Evolutionary conservation across 768 basidiomycete genomes (phyloP).

Genomic region (Floccularia luteovirens): DNA sequence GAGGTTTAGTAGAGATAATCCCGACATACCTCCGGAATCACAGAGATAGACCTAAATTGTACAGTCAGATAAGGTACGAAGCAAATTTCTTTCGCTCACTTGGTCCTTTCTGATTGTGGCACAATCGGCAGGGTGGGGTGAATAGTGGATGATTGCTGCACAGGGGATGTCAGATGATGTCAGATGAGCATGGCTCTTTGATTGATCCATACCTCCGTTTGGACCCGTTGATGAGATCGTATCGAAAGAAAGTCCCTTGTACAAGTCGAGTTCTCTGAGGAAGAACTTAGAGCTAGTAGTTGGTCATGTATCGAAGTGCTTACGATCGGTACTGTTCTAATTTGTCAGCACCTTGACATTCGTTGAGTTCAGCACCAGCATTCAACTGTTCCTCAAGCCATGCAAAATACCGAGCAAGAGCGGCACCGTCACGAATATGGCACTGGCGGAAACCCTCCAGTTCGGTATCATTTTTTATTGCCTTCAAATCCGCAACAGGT

Average conservation of each 20-base stretch:
- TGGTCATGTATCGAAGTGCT: constrained; percentile 15
- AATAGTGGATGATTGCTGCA: constrained; percentile 89
- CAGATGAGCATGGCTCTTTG: too few species aligned
- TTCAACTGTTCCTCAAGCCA: constrained; percentile 88
- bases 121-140: constrained; percentile 66
- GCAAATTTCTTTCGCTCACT: constrained; percentile 22
- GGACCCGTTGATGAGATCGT: constrained; percentile 93
- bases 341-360: constrained; percentile 73
- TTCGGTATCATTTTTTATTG: constrained; percentile 77
- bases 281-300: constrained; percentile 3
- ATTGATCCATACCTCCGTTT: constrained; percentile 71
- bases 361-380: constrained; percentile 54
- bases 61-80: not conserved
- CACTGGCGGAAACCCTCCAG: constrained; percentile 83
- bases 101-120: constrained; percentile 71
- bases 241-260: constrained; percentile 82
- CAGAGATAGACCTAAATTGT: constrained; percentile 35
- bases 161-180: too few species aligned
- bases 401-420: constrained; percentile 83
- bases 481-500: constrained; percentile 71
- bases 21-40: constrained; percentile 70
- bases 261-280: constrained; percentile 64
- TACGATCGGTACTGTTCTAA: constrained; percentile 80
- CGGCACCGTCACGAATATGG: constrained; percentile 87
- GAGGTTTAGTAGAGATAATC: not conserved